A percentile compares a stretch with the other conserved stretches of the same genome.
Conservation (phyloP, 148 eudicot species). For the Chenopodium formosanum region DNA sequence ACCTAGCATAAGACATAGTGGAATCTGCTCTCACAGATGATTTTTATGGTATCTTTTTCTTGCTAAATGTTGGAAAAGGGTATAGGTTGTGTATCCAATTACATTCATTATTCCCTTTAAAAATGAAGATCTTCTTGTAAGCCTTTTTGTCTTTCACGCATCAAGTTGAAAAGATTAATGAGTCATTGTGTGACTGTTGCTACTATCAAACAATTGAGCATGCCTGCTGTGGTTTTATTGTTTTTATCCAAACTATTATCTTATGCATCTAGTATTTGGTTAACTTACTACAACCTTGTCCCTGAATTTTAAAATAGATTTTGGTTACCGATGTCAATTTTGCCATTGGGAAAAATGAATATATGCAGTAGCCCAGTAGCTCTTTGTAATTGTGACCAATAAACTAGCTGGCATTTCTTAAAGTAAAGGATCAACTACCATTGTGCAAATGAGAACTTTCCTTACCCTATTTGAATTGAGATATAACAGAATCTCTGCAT, state of each 20-base stretch:
- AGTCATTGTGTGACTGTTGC: background rate
- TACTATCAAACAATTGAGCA: background rate
- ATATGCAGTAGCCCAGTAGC: background rate
- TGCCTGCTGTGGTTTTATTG: background rate
- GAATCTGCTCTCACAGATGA: background rate
- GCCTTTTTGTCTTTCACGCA: background rate
- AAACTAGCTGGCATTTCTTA: background rate
- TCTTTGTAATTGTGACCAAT: background rate
- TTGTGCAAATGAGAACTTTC: background rate
- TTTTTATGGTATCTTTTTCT: background rate
- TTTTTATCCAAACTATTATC: background rate
- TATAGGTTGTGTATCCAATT: background rate
- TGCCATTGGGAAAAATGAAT: background rate
- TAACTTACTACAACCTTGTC: background rate
- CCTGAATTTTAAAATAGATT: background rate
- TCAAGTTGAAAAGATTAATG: background rate
- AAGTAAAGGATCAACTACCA: background rate
- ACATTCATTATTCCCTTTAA: background rate
- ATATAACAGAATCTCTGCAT: background rate
- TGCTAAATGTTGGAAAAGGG: background rate
- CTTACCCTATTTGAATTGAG: background rate
- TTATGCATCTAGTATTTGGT: background rate
- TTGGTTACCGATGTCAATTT: background rate
- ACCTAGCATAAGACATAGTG: background rate
- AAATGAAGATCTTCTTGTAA: background rate